A percentile compares a stretch with the other conserved stretches of the same genome.
phyloP scores from a whole-genome alignment of 345 rosid species.

The Melastoma malabathricum region DNA sequence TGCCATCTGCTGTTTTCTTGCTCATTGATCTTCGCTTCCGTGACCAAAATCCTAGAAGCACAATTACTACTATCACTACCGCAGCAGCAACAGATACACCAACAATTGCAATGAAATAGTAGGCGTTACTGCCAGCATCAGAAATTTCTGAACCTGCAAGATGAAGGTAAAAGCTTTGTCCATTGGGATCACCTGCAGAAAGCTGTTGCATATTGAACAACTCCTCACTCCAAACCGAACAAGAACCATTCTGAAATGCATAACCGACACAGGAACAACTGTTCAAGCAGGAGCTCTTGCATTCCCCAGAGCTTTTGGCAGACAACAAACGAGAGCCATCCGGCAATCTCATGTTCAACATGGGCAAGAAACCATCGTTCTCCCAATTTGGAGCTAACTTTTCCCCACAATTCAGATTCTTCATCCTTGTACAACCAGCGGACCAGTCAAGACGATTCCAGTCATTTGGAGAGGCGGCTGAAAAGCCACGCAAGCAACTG shows the following conservation, averaged over 20 bases:
- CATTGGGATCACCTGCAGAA: constrained; percentile 18
- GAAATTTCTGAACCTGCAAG: constrained; percentile 62
- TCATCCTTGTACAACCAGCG: too few relatives aligned
- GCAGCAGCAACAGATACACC: constrained; percentile 21
- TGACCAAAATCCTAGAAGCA: constrained; percentile 14
- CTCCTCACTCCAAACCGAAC: constrained; percentile 40
- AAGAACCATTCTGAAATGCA: constrained; percentile 23
- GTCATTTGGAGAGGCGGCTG: too few relatives aligned
- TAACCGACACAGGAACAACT: constrained; percentile 66
- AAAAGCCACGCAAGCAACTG: background rate
- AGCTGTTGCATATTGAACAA: constrained; percentile 32
- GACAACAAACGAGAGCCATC: constrained; percentile 4
- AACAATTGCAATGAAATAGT: constrained; percentile 6
- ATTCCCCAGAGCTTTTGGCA: constrained; percentile 16
- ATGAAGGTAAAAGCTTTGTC: constrained; percentile 27
- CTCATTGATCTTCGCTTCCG: constrained; percentile 16
- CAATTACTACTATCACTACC: constrained; percentile 14
- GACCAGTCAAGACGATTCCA: too few relatives aligned
- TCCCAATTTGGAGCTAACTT: constrained; percentile 12
- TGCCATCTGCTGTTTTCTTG: constrained; percentile 38
- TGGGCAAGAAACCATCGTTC: constrained; percentile 18
- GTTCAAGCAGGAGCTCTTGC: constrained; percentile 30
- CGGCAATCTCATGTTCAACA: constrained; percentile 13
- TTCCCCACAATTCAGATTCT: constrained; percentile 26
- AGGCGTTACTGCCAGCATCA: constrained; percentile 17